Base-by-base conservation (phyloP, 306 rosid species). In the Styphnolobium japonicum region DNA sequence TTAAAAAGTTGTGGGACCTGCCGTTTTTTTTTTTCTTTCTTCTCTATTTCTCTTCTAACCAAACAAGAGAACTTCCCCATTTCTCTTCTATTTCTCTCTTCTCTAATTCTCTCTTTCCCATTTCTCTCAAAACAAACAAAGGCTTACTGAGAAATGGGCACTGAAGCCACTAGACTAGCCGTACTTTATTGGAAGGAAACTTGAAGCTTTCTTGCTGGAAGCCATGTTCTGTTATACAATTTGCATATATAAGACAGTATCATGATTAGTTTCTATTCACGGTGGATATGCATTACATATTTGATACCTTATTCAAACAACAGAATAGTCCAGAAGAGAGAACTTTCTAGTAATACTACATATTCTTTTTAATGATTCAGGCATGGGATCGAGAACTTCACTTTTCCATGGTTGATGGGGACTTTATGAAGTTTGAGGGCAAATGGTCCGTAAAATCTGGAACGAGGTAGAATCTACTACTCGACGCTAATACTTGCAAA, bases 391-490 rank as follows among this genome's bases (percentile, higher is more conserved):
- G 95, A 69, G 95, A 92, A 75, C 98, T 95, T 62, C 93, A 63
- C 71, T 95, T 95, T 82, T 95, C 94, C 70, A 92, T 95, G 98
- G 98, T 95, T 75, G 98, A 95, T 81, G 98, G 98, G 66, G 98
- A 95, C 83, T 95, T 90, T 55, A 95, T 92, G 83, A 93, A 92
- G 86, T 95, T 91, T 84, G 98, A 95, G 64, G 98, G 98, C 46
- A 92, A 92, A 89, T 95, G 98, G 98, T 89, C 88, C 9, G 82
- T 92, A 53, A 91, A 91, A 82, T 91, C 93, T 73, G 94, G 94
- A 76, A 85, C 81, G 62, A 87, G 98, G 98, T 91, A 78, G 65
- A 71, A 68, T 64, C 43, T 55, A 16, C 65, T 75, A 84, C 75
- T 78, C 21, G n/a, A 73, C 61, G 33, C 58, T 33, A 46, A 56